These are phyloP conservation scores for Wickerhamiella allomyrinae DNA, from an alignment of 805 yeast genomes.

Conservation along the genomic window DNA sequence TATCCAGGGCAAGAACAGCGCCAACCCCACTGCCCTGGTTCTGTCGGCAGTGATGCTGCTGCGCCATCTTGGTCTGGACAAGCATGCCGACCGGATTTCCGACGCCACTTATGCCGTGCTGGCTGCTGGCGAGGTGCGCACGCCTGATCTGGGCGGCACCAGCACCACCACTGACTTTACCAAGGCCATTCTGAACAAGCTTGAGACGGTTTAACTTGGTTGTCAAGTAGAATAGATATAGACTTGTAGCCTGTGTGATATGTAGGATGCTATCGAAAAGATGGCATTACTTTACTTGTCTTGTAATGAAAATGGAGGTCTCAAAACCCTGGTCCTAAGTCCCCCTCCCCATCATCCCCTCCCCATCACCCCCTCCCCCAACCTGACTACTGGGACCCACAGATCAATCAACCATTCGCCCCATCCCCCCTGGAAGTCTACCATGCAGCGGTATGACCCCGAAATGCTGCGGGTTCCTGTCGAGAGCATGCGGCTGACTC, in stretches of 20 bases:
- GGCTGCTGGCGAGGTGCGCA: constrained; percentile 72
- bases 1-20: constrained; percentile 84
- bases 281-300: too few species aligned
- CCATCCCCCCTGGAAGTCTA: too few species aligned
- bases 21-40: constrained; percentile 97
- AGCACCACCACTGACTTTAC: constrained; percentile 90
- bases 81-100: constrained; percentile 73
- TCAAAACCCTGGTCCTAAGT: too few species aligned
- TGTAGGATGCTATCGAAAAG: too few species aligned
- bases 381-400: too few species aligned
- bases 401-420: too few species aligned
- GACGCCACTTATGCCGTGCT: constrained; percentile 81
- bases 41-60: constrained; percentile 81
- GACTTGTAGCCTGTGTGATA: too few species aligned
- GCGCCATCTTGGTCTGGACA: constrained; percentile 86
- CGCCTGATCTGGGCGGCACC: constrained; percentile 85
- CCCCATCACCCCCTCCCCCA: too few species aligned
- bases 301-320: too few species aligned
- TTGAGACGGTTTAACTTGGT: constrained; percentile 26
- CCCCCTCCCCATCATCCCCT: too few species aligned
- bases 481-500: constrained; percentile 50
- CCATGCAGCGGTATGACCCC: constrained; percentile 48
- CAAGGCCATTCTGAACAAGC: constrained; percentile 67
- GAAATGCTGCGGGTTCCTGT: constrained; percentile 50
- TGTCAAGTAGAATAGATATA: too few species aligned